Conservation (phyloP, 176 grass and related monocot genomes). For the Tillandsia fasciculata region DNA sequence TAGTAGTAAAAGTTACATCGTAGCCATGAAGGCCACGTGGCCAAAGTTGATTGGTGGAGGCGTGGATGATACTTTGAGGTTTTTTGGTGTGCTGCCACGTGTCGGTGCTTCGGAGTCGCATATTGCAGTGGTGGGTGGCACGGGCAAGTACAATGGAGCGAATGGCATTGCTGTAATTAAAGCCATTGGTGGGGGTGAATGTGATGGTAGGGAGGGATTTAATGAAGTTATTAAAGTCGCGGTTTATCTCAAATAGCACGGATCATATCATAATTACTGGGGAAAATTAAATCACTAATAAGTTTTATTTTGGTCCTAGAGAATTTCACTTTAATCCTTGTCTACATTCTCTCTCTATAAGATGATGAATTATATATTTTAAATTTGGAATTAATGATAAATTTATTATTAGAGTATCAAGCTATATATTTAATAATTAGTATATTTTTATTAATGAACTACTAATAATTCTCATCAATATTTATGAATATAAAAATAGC, state of each 20-base stretch:
- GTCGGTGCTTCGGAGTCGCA: slow-evolving; percentile 35
- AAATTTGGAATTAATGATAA: too few relatives aligned
- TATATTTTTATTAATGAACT: too few relatives aligned
- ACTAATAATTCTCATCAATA: too few relatives aligned
- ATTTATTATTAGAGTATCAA: too few relatives aligned
- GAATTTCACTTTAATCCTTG: too few relatives aligned
- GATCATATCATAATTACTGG: too few relatives aligned
- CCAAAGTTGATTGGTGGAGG: slow-evolving; percentile 1
- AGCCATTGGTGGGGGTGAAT: neutral
- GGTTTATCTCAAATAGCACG: slow-evolving; percentile 24
- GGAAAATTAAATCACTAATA: too few relatives aligned
- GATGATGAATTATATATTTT: too few relatives aligned
- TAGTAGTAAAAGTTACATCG: slow-evolving; percentile 28
- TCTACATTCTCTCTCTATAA: too few relatives aligned
- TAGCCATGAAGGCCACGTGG: slow-evolving; percentile 54
- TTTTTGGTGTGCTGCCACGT: slow-evolving; percentile 41
- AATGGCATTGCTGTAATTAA: slow-evolving; percentile 45
- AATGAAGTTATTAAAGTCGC: slow-evolving; percentile 33
- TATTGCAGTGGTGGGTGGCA: slow-evolving; percentile 62
- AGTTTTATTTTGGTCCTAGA: too few relatives aligned
- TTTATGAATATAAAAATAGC: too few relatives aligned
- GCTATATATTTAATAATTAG: too few relatives aligned
- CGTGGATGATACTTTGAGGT: slow-evolving; percentile 41
- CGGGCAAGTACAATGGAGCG: slow-evolving; percentile 30
- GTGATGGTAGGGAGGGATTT: neutral